Percentiles rank a stretch among this genome's conserved stretches.
Conservation (phyloP, 495 filamentous ascomycete genomes). For the Neurospora sp. region DNA sequence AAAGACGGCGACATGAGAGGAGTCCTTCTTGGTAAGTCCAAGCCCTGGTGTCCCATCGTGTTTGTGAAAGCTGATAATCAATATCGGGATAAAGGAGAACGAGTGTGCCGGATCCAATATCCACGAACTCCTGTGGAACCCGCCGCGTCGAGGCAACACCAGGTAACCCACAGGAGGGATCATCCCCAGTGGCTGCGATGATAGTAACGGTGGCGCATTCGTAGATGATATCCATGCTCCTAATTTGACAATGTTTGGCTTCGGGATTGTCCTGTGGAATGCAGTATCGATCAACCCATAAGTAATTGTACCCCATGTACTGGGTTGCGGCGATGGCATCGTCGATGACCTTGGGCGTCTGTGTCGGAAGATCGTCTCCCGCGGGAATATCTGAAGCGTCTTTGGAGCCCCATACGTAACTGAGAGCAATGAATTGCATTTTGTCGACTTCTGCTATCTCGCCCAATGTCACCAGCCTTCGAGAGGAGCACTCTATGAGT, state of each 20-base stretch:
- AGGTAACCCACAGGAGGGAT: slow-evolving; percentile 16
- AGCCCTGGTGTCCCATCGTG: background rate
- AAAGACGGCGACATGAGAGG: background rate
- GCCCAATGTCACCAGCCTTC: background rate
- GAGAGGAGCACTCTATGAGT: background rate
- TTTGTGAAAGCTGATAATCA: background rate
- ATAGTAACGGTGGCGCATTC: slow-evolving; percentile 13
- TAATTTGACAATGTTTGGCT: slow-evolving; percentile 15
- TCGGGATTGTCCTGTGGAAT: slow-evolving; percentile 7
- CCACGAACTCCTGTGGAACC: background rate
- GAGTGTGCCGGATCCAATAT: background rate
- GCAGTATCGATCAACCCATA: slow-evolving; percentile 7
- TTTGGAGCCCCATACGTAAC: background rate
- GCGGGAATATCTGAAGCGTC: background rate
- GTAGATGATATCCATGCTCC: slow-evolving; percentile 22
- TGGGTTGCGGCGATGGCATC: background rate
- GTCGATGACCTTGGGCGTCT: background rate
- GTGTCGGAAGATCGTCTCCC: background rate
- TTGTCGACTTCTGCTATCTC: background rate
- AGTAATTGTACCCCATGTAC: background rate
- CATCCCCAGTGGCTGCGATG: slow-evolving; percentile 17
- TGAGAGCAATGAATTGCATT: background rate
- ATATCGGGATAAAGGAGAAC: background rate
- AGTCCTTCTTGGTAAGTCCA: background rate
- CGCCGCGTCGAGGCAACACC: slow-evolving; percentile 11